These are phyloP conservation scores for Yamadazyma takamatsuzukensis DNA, from an alignment of 805 yeast genomes.

Conservation along the genomic window DNA sequence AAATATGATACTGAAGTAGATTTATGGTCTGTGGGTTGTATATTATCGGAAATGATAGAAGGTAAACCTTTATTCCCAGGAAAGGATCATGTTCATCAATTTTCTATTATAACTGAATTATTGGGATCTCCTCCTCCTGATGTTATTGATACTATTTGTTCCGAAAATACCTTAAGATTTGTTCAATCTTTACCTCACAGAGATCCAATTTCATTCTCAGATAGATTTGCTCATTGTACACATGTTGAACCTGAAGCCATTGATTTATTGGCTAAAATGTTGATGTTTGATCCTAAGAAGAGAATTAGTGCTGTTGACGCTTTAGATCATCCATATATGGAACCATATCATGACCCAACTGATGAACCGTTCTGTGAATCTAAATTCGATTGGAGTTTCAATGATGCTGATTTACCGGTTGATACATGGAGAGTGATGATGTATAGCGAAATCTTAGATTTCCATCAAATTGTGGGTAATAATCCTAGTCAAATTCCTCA, in stretches of 20 bases:
- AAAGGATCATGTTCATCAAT: slow-evolving; percentile 97
- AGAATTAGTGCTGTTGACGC: slow-evolving; percentile 92
- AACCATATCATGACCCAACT: slow-evolving; percentile 94
- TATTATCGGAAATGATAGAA: slow-evolving; percentile 95
- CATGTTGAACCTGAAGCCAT: slow-evolving; percentile 80
- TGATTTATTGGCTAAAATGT: slow-evolving; percentile 82
- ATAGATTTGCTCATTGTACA: slow-evolving; percentile 63
- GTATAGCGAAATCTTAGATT: slow-evolving; percentile 95
- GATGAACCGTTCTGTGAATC: slow-evolving; percentile 95
- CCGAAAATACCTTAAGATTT: slow-evolving; percentile 90
- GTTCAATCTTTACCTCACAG: slow-evolving; percentile 91
- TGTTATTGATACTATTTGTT: slow-evolving; percentile 92
- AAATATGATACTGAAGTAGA: slow-evolving; percentile 95
- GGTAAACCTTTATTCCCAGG: slow-evolving; percentile 98
- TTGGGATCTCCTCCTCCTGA: slow-evolving; percentile 96
- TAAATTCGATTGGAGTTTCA: slow-evolving; percentile 96
- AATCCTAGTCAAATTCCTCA: slow-evolving; percentile 17
- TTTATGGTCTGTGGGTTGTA: slow-evolving; percentile 97
- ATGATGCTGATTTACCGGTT: slow-evolving; percentile 95
- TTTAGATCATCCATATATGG: slow-evolving; percentile 82
- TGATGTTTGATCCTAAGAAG: slow-evolving; percentile 91
- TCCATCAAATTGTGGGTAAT: slow-evolving; percentile 78
- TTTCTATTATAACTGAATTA: slow-evolving; percentile 92
- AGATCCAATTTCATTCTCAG: slow-evolving; percentile 84
- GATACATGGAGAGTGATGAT: slow-evolving; percentile 99